These are phyloP conservation scores for Dactylellina cionopaga DNA, from an alignment of 2,329 filamentous ascomycete species.

Conservation along the genomic window DNA sequence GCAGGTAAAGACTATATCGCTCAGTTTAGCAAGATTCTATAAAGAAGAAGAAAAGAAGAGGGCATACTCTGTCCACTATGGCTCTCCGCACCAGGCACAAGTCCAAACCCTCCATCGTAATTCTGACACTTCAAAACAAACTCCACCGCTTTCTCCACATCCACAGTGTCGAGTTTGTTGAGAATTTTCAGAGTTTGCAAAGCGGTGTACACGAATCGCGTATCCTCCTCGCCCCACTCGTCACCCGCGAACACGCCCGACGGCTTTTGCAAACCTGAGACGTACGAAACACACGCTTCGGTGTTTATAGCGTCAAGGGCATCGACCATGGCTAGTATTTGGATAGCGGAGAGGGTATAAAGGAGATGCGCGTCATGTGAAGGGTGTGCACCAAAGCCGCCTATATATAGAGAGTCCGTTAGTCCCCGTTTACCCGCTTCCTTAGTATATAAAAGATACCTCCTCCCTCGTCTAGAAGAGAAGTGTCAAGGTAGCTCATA, in stretches of 20 bases:
- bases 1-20: conserved; percentile 78
- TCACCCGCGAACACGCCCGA: conserved; percentile 92
- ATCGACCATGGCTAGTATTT: conserved; percentile 87
- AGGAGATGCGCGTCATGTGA: conserved; percentile 96
- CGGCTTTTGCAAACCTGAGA: conserved; percentile 18
- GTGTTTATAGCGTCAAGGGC: conserved; percentile 83
- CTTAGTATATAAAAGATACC: no score
- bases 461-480: no score
- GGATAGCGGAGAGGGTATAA: conserved; percentile 92
- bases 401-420: neutral
- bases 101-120: conserved; percentile 92
- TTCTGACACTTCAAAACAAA: conserved; percentile 87
- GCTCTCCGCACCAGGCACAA: conserved; percentile 88
- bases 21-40: neutral
- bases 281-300: conserved; percentile 49
- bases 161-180: conserved; percentile 73
- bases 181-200: conserved; percentile 90
- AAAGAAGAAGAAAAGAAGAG: neutral
- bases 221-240: conserved; percentile 96
- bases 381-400: conserved; percentile 89
- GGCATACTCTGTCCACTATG: conserved; percentile 80
- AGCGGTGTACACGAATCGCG: conserved; percentile 89
- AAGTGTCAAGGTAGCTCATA: no score
- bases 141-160: conserved; percentile 81
- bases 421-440: no score